Conservation (phyloP, 2,329 filamentous ascomycete species). For the Trichoderma semiorbis region DNA sequence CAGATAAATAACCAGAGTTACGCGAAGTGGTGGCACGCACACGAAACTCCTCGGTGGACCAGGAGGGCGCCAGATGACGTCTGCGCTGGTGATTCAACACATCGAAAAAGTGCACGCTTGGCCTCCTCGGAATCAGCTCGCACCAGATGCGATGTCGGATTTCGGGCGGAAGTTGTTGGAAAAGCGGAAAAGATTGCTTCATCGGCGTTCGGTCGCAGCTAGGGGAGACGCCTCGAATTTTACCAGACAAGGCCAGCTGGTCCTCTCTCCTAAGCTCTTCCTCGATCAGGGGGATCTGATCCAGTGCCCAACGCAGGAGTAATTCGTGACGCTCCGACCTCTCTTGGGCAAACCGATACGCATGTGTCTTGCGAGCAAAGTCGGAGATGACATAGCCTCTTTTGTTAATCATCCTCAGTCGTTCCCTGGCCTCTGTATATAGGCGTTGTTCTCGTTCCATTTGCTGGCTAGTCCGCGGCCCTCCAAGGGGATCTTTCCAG, state of each 20-base stretch:
- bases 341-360: slow-evolving; percentile 17
- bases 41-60: slow-evolving; percentile 16
- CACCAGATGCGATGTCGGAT: slow-evolving; percentile 14
- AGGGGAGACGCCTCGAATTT: neutral
- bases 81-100: slow-evolving; percentile 13
- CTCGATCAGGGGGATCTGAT: slow-evolving; percentile 23
- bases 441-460: neutral
- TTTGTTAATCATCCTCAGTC: neutral
- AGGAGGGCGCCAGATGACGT: slow-evolving; percentile 3
- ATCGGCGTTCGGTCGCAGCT: neutral
- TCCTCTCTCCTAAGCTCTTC: slow-evolving; percentile 15
- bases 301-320: slow-evolving; percentile 23
- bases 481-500: neutral
- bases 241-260: neutral
- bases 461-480: neutral
- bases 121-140: neutral
- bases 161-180: slow-evolving; percentile 7
- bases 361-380: slow-evolving; percentile 8
- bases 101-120: slow-evolving; percentile 15
- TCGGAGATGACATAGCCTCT: neutral
- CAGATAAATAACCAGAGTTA: slow-evolving; percentile 10
- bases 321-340: slow-evolving; percentile 21
- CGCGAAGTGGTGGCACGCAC: slow-evolving; percentile 6
- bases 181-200: neutral
- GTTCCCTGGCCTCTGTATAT: neutral